Evolutionary conservation across 2,329 filamentous ascomycete genomes (phyloP).

Genomic region (Stemphylium lycopersici): DNA sequence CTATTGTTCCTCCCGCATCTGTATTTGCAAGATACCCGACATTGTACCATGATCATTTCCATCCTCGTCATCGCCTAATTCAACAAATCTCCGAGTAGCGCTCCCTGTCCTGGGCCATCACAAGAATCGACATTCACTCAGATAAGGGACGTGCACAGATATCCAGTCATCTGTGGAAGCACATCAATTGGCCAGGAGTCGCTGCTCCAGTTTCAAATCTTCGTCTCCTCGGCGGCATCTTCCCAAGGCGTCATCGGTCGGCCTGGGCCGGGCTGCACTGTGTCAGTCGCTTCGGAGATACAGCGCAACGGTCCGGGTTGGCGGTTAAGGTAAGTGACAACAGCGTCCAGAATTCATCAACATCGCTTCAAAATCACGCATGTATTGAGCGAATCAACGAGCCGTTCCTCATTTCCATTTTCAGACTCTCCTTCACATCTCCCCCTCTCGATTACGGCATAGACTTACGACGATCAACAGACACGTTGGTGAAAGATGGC

Average conservation of each 20-base stretch:
- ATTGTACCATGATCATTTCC: slow-evolving; percentile 28
- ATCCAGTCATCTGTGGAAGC: slow-evolving; percentile 27
- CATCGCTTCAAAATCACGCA: background rate
- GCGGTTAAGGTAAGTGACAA: slow-evolving; percentile 37
- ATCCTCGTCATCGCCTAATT: slow-evolving; percentile 34
- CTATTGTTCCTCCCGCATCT: slow-evolving; percentile 2
- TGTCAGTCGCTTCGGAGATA: slow-evolving; percentile 39
- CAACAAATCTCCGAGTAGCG: slow-evolving; percentile 41
- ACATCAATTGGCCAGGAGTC: slow-evolving; percentile 42
- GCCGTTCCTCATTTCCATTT: background rate
- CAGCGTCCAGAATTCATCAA: slow-evolving; percentile 1
- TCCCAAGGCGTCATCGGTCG: slow-evolving; percentile 35
- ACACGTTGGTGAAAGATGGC: slow-evolving; percentile 67
- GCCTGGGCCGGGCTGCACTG: slow-evolving; percentile 42
- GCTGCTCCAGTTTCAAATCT: slow-evolving; percentile 29
- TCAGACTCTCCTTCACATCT: background rate
- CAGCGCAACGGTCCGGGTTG: slow-evolving; percentile 42
- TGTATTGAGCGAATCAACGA: background rate
- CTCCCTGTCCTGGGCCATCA: slow-evolving; percentile 34
- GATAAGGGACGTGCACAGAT: slow-evolving; percentile 33
- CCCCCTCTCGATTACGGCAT: slow-evolving; percentile 1
- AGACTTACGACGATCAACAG: slow-evolving; percentile 11
- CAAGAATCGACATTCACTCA: slow-evolving; percentile 43
- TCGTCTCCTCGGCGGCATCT: slow-evolving; percentile 36
- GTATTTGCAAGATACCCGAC: slow-evolving; percentile 15